Percentiles rank a stretch among this genome's conserved stretches.
phyloP scores from a whole-genome alignment of 2,329 filamentous ascomycete species.

The Fusarium anguioides region DNA sequence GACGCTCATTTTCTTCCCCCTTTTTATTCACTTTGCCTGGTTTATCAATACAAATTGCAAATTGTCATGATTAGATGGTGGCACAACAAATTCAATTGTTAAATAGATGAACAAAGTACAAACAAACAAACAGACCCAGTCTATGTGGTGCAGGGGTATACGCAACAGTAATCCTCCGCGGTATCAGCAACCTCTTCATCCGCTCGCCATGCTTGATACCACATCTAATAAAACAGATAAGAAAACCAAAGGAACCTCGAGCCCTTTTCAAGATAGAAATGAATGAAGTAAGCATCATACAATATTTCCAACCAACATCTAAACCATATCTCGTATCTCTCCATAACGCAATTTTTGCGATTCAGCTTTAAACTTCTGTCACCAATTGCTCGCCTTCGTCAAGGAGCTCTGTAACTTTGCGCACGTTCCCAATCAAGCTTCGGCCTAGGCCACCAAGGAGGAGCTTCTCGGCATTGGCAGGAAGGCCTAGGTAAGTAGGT shows the following conservation, averaged over 20 bases:
- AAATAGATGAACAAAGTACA: slow-evolving; percentile 1
- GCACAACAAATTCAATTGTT: background rate
- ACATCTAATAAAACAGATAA: slow-evolving; percentile 20
- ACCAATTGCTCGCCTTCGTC: slow-evolving; percentile 95
- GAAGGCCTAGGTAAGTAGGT: slow-evolving; percentile 92
- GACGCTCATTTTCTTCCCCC: background rate
- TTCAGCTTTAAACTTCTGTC: slow-evolving; percentile 63
- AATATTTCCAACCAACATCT: background rate
- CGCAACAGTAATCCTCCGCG: slow-evolving; percentile 23
- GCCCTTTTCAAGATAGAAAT: slow-evolving; percentile 11
- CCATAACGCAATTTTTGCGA: background rate
- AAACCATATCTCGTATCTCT: background rate
- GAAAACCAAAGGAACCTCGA: background rate
- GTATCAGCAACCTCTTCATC: slow-evolving; percentile 1
- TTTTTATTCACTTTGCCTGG: background rate
- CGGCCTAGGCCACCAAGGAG: slow-evolving; percentile 88
- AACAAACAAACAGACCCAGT: slow-evolving; percentile 12
- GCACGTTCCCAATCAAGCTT: slow-evolving; percentile 85
- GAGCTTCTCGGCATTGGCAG: slow-evolving; percentile 96
- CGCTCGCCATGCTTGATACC: slow-evolving; percentile 26
- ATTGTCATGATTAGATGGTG: background rate
- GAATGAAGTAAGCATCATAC: background rate
- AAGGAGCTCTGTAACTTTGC: slow-evolving; percentile 85
- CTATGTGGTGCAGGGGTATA: slow-evolving; percentile 41
- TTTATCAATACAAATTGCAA: background rate